phyloP scores from a whole-genome alignment of 1,139 yeast genomes.

The Pichia sp. region DNA sequence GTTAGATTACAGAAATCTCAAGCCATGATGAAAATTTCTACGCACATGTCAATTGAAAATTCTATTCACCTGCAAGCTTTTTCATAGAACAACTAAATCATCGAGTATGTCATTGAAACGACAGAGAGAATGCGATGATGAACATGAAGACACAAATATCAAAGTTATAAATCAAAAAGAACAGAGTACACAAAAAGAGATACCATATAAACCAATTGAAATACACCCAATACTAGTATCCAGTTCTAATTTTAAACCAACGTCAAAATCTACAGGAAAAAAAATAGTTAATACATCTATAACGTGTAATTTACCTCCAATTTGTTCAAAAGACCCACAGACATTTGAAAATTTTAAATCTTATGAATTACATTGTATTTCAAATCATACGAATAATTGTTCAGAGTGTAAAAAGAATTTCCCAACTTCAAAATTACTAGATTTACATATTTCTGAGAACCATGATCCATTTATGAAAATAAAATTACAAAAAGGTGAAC shows the following conservation, averaged over 20 bases:
- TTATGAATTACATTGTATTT: slow-evolving; percentile 34
- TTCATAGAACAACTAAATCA: not conserved
- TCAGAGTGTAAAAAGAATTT: slow-evolving; percentile 37
- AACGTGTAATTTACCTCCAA: slow-evolving; percentile 20
- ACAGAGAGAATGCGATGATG: slow-evolving; percentile 10
- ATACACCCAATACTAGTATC: not conserved
- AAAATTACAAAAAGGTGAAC: slow-evolving; percentile 34
- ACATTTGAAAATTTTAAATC: slow-evolving; percentile 22
- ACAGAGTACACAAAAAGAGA: not conserved
- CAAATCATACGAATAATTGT: slow-evolving; percentile 33
- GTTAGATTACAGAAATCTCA: not conserved
- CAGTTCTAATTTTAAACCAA: not conserved
- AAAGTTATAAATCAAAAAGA: not conserved
- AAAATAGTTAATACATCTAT: not conserved
- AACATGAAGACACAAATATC: not conserved
- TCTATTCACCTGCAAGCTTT: not conserved
- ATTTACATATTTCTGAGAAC: slow-evolving; percentile 45
- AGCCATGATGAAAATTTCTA: not conserved
- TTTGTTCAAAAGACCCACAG: slow-evolving; percentile 13
- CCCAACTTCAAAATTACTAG: slow-evolving; percentile 36
- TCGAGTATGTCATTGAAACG: slow-evolving; percentile 10
- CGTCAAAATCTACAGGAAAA: not conserved
- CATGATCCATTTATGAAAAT: slow-evolving; percentile 46
- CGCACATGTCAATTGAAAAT: too few species aligned
- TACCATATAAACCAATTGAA: not conserved